Percentiles rank a stretch among this genome's conserved stretches.
These are phyloP conservation scores for Mycena rebaudengoi DNA, from an alignment of 768 basidiomycete species.

Conservation along the genomic window DNA sequence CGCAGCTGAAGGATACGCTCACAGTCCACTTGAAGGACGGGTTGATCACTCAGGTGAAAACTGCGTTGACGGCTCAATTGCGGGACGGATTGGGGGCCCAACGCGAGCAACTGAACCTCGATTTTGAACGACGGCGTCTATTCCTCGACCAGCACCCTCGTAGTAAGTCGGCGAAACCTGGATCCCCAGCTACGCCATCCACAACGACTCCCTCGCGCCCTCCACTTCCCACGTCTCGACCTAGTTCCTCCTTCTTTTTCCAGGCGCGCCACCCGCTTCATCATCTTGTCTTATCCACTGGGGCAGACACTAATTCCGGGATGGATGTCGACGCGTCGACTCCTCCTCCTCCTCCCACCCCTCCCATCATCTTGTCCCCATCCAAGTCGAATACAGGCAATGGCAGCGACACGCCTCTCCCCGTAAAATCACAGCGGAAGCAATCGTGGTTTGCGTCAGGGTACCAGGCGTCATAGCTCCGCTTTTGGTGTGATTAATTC, in stretches of 20 bases:
- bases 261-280: conserved; percentile 26
- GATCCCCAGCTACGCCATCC: conserved; percentile 9
- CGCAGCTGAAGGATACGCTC: conserved; percentile 25
- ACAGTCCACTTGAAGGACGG: conserved; percentile 29
- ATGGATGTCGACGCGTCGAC: conserved; percentile 25
- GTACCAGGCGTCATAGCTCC: conserved; percentile 9
- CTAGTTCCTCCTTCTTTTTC: conserved; percentile 19
- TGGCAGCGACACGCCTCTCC: conserved; percentile 22
- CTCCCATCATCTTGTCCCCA: conserved; percentile 8
- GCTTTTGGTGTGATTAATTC: neutral
- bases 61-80: conserved; percentile 26
- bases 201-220: conserved; percentile 15
- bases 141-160: conserved; percentile 27
- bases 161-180: conserved; percentile 13
- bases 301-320: neutral
- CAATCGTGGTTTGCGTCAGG: conserved; percentile 26
- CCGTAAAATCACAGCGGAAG: conserved; percentile 28
- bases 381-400: conserved; percentile 25
- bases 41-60: conserved; percentile 26
- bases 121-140: conserved; percentile 27
- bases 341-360: conserved; percentile 12
- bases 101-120: conserved; percentile 28
- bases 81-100: conserved; percentile 27
- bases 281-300: conserved; percentile 21
- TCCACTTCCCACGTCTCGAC: conserved; percentile 14